Percentiles rank a stretch among this genome's conserved stretches.
These are phyloP conservation scores for Cyberlindnera maritima DNA, from an alignment of 805 yeast genomes.

Conservation along the genomic window DNA sequence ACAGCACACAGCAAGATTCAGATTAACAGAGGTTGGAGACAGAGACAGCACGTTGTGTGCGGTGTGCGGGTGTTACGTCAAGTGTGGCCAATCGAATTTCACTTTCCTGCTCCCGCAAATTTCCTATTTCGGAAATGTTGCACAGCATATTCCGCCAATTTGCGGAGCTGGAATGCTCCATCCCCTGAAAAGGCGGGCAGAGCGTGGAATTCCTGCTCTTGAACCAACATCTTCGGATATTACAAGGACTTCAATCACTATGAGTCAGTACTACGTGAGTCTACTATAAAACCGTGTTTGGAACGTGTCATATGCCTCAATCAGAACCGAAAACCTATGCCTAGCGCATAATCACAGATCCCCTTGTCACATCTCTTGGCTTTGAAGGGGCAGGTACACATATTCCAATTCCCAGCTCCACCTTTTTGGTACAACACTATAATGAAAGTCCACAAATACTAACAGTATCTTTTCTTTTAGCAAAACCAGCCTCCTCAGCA, in stretches of 20 bases:
- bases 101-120: not conserved
- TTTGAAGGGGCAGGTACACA: not conserved
- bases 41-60: not conserved
- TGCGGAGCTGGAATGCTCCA: not conserved
- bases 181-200: slow-evolving; percentile 1
- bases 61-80: not conserved
- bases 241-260: not conserved
- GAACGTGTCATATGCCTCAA: not conserved
- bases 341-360: not conserved
- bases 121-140: not conserved
- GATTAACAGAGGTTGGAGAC: too few species aligned
- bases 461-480: not conserved
- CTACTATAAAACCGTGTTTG: not conserved
- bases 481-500: slow-evolving; percentile 18
- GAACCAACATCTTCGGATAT: not conserved
- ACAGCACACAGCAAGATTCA: not conserved
- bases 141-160: not conserved
- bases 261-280: slow-evolving; percentile 17
- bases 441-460: too few species aligned
- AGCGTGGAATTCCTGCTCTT: slow-evolving; percentile 1
- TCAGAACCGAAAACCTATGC: too few species aligned
- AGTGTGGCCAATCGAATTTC: not conserved
- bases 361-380: slow-evolving; percentile 1
- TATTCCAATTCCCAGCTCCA: not conserved
- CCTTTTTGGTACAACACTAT: too few species aligned